A percentile compares a stretch with the other conserved stretches of the same genome.
These are phyloP conservation scores for Pestalotiopsis sp. DNA, from an alignment of 2,329 filamentous ascomycete genomes.

Conservation along the genomic window DNA sequence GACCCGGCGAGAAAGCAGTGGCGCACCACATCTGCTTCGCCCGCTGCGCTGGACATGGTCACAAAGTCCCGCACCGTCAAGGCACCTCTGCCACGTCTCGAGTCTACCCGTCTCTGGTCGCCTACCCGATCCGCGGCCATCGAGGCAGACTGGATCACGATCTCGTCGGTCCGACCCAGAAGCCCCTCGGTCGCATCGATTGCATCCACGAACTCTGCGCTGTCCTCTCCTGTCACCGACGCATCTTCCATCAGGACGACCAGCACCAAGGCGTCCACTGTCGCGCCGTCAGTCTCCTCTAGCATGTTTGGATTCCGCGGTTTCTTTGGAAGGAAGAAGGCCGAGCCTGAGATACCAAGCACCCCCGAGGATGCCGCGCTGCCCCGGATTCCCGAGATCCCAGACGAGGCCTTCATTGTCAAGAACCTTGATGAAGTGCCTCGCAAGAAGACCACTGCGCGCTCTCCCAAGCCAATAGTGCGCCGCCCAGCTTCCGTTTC, in stretches of 20 bases:
- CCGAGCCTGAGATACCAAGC: slow-evolving; percentile 11
- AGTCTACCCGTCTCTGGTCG: slow-evolving; percentile 26
- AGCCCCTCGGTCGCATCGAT: slow-evolving; percentile 23
- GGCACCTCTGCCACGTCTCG: slow-evolving; percentile 21
- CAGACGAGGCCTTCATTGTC: slow-evolving; percentile 15
- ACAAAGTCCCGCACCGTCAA: slow-evolving; percentile 32
- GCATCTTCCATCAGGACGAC: slow-evolving; percentile 20
- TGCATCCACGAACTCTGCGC: slow-evolving; percentile 19
- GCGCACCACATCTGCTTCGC: slow-evolving; percentile 30
- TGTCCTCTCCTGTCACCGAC: slow-evolving; percentile 20
- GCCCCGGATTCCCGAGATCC: slow-evolving; percentile 18
- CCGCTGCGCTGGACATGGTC: slow-evolving; percentile 33
- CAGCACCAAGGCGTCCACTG: slow-evolving; percentile 20
- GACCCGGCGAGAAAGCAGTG: slow-evolving; percentile 19
- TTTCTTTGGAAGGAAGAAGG: slow-evolving; percentile 25
- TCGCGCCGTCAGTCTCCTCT: slow-evolving; percentile 16
- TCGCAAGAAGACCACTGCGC: slow-evolving; percentile 13
- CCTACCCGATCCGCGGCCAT: slow-evolving; percentile 13
- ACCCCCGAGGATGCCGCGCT: slow-evolving; percentile 13
- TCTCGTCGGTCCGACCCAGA: slow-evolving; percentile 22
- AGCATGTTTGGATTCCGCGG: slow-evolving; percentile 21
- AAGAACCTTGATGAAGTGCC: slow-evolving; percentile 24
- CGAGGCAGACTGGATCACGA: slow-evolving; percentile 29
- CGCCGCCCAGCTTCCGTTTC: slow-evolving; percentile 24
- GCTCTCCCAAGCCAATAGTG: slow-evolving; percentile 23